Evolutionary conservation across 306 rosid species (phyloP).

Genomic region (Neltuma alba): DNA sequence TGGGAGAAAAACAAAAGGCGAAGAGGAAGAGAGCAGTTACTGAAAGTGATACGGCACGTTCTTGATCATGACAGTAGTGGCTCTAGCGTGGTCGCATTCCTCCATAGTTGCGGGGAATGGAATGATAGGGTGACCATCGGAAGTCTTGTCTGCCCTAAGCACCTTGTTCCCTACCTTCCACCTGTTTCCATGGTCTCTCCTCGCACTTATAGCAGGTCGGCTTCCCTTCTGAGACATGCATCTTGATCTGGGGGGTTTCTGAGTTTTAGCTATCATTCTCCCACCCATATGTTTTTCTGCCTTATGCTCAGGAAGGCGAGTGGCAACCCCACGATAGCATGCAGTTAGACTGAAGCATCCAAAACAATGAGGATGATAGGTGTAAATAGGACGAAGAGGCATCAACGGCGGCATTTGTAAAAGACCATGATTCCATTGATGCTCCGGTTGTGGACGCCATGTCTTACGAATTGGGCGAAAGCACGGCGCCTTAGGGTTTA

Average conservation of each 20-base stretch:
- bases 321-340: not conserved
- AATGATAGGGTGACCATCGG: not conserved
- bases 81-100: not conserved
- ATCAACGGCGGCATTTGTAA: not conserved
- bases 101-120: constrained; percentile 18
- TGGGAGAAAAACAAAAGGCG: not conserved
- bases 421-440: not conserved
- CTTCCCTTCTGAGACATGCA: not conserved
- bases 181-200: not conserved
- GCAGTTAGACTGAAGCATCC: not conserved
- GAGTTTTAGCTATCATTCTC: not conserved
- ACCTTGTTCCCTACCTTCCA: not conserved
- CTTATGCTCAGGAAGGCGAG: not conserved
- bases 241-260: not conserved
- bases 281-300: not conserved
- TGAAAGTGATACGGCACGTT: constrained; percentile 33
- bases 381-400: not conserved
- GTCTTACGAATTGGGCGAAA: not conserved
- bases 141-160: not conserved
- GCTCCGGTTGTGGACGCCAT: not conserved
- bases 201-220: not conserved
- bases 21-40: constrained; percentile 2
- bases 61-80: constrained; percentile 39
- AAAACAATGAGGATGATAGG: not conserved
- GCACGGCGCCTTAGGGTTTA: not conserved